Evolutionary conservation across 805 yeast species (phyloP), one percentile per base, ranked within the genome.

Genomic region (Yarrowia sp.): DNA sequence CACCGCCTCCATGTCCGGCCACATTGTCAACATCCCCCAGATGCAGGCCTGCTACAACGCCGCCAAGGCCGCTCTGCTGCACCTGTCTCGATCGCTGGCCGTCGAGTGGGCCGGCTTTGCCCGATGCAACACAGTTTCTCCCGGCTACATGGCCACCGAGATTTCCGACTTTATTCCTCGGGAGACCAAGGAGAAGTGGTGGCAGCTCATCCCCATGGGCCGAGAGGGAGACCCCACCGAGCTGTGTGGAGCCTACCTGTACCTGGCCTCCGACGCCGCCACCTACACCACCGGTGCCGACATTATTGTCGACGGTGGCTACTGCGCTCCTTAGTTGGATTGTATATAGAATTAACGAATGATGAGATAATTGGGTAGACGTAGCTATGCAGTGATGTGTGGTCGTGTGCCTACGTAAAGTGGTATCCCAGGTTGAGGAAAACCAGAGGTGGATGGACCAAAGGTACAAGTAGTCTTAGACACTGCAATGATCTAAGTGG

Each of bases 1-100:
- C 76, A 91, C 97, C 5, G 92, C 96, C 5, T 89, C 96, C 41
- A 91, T 91, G 89, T 88, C 95, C 28, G 97, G 90, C 16, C 91
- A 87, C 77, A 86, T 92, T 71, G 95, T 85, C 71, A 91, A 91
- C 76, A 84, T 85, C 67, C 97, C 97, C 24, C 95, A 92, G 75
- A 80, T 85, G 73, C 97, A 91, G 78, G 88, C 96, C 14, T 85
- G 88, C 41, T 90, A 90, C 79, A 90, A 90, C 72, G 90, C 91
- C 16, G 89, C 92, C 70, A 91, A 90, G 80, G 96, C 96, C 43
- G 96, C 86, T 12, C 86, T 89, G 28, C 73, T 86, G 68, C 96
- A 91, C 72, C 80, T 90, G 70, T 84, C 88, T 36, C 86, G 81
- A 74, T 89, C 95, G 1, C 79, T 90, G 68, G 93, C 96, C 16